Evolutionary conservation across 2,329 filamentous ascomycete species (phyloP), one percentile per base, ranked within the genome.

Genomic region (Fusarium setosum): DNA sequence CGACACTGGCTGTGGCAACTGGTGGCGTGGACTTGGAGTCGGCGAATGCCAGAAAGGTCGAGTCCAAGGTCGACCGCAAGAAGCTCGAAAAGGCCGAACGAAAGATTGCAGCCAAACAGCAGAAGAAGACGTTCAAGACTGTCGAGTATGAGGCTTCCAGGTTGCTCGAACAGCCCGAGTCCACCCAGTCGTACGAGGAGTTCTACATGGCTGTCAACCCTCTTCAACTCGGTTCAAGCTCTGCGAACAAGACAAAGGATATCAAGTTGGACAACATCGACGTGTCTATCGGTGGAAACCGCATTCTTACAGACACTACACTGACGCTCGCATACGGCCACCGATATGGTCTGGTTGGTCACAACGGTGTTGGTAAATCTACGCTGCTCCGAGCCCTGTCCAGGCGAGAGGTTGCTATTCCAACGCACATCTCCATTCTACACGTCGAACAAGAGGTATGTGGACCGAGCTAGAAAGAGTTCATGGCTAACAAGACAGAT

Each of bases 121-220:
- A 94, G 82, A 97, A 97, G 85, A 99, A 99, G 84, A 88, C 90
- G 32, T 97, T 96, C 90, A 98, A 98, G 86, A 97, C 91, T 56
- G 96, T 99, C 71, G 93, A 97, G 80, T 99, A 99, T 78, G 96
- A 99, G 81, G 92, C 96, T 1, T 98, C 96, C 12, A 90, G 90
- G 69, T 84, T 99, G 69, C 88, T 99, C 68, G 91, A 96, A 75
- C 88, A 93, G 79, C 86, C 93, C 5, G 91, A 95, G 72, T 88
- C 90, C 72, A 84, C 94, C 12, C 91, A 97, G 84, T 96, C 93
- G 37, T 99, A 99, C 77, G 96, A 99, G 80, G 96, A 99, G 77
- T 98, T 99, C 82, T 99, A 97, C 87, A 98, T 99, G 96, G 91
- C 93, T 53, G 96, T 99, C 83, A 99, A 99, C 79, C 96, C 96